Base-by-base conservation (phyloP, 2,329 filamentous ascomycete species). In the Aspergillus sp. region DNA sequence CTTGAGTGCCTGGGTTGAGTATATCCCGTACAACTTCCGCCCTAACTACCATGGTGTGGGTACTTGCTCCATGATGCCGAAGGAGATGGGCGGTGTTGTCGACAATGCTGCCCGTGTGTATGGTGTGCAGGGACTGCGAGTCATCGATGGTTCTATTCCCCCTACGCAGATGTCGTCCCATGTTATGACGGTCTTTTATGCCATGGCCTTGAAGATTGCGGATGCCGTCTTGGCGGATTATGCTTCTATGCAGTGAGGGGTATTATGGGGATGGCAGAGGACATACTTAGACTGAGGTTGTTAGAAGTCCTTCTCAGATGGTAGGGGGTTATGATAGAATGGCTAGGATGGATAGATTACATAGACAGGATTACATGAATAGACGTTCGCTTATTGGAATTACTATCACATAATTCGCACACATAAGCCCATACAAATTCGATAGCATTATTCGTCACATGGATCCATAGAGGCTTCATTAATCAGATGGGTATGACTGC, bases 141-240 rank as follows among this genome's bases (percentile, higher is more conserved):
- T 78, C 1, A 67, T 76, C 25, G 76, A 78, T 59, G 74, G 74
- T 7, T 76, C 73, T 47, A 70, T 75, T 12, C 69, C 72, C 13
- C 74, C 76, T 2, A 73, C 70, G 17, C 71, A 74, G 49, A 57
- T 73, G 4, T 73, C 71, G 19, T 61, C 69, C 5, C 71, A 74
- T 48, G 68, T 74, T 19, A 72, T 72, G 70, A 69, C 63, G 4
- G 59, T 71, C 1, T 72, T 73, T 38, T 74, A 73, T 43, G 72
- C 58, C 2, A 72, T 74, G 68, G 69, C 72, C 0, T 38, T 65
- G 62, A 71, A 68, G 58, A 64, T 72, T 41, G 38, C 68, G 1
- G 65, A 69, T 17, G 58, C 52, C 3, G 38, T 70, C 9, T 23
- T 70, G 21, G 25, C 5, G n/a, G 47, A 50, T 13, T 32, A 50